A percentile compares a stretch with the other conserved stretches of the same genome.
These are phyloP conservation scores for Hortiboletus flavorubellus DNA, from an alignment of 768 basidiomycete species.

Conservation along the genomic window DNA sequence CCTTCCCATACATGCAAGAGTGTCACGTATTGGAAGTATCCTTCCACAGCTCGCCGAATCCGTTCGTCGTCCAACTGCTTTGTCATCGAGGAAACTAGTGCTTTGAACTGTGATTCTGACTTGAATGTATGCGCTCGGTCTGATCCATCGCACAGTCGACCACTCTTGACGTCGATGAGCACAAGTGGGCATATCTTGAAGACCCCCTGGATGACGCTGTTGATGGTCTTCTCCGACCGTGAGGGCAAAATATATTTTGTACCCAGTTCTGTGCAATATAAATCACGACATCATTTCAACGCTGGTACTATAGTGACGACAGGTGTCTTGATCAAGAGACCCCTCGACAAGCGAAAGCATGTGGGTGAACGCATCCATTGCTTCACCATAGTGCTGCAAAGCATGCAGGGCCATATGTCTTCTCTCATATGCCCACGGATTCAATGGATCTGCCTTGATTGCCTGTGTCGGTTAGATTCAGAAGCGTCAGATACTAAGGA, in stretches of 20 bases:
- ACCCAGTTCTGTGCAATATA: not conserved
- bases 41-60: not conserved
- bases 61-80: not conserved
- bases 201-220: not conserved
- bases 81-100: slow-evolving; percentile 6
- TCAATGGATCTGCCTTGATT: not conserved
- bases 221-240: not conserved
- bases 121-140: not conserved
- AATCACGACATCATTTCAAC: accelerated
- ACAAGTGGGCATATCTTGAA: not conserved
- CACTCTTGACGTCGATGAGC: not conserved
- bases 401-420: not conserved
- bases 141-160: not conserved
- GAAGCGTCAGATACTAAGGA: too few relatives aligned
- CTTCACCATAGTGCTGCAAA: not conserved
- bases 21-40: slow-evolving; percentile 10
- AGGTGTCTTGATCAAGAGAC: not conserved
- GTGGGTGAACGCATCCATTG: not conserved
- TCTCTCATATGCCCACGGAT: not conserved
- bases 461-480: not conserved
- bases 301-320: not conserved
- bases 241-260: not conserved
- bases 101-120: not conserved
- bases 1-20: slow-evolving; percentile 15
- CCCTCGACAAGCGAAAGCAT: not conserved